phyloP scores from a whole-genome alignment of 768 basidiomycete genomes.

The Chalciporus pseudorubinellus region DNA sequence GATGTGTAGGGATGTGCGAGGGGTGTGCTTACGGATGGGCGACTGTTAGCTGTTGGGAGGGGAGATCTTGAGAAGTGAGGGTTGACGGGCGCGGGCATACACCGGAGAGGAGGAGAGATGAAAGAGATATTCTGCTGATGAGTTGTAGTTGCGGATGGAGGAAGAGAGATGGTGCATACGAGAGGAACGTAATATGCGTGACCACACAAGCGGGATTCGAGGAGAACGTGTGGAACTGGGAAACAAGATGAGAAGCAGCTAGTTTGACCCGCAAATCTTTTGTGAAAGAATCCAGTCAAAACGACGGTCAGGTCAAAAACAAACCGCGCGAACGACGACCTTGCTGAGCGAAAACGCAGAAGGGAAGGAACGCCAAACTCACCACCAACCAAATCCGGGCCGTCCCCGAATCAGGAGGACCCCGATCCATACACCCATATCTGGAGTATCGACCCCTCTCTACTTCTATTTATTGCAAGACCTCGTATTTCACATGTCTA shows the following conservation, averaged over 20 bases:
- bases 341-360: slow-evolving; percentile 4
- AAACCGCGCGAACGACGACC: not conserved
- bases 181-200: slow-evolving; percentile 6
- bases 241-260: not conserved
- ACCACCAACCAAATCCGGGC: slow-evolving; percentile 5
- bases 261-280: slow-evolving; percentile 4
- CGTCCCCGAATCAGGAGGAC: slow-evolving; percentile 14
- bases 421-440: slow-evolving; percentile 5
- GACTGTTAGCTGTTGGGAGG: slow-evolving; percentile 1
- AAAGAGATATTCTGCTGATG: not conserved
- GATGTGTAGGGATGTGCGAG: slow-evolving; percentile 11
- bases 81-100: not conserved
- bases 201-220: not conserved
- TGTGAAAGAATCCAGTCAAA: slow-evolving; percentile 6
- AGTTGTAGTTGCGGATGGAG: not conserved
- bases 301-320: not conserved
- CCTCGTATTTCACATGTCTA: slow-evolving; percentile 31
- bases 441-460: slow-evolving; percentile 14
- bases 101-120: not conserved
- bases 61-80: not conserved
- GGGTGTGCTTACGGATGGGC: slow-evolving; percentile 38
- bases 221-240: not conserved
- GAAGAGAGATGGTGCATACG: not conserved
- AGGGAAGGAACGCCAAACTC: slow-evolving; percentile 10
- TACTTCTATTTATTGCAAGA: not conserved